Conservation (phyloP, 805 yeast genomes). For the Lachancea mirantina region DNA sequence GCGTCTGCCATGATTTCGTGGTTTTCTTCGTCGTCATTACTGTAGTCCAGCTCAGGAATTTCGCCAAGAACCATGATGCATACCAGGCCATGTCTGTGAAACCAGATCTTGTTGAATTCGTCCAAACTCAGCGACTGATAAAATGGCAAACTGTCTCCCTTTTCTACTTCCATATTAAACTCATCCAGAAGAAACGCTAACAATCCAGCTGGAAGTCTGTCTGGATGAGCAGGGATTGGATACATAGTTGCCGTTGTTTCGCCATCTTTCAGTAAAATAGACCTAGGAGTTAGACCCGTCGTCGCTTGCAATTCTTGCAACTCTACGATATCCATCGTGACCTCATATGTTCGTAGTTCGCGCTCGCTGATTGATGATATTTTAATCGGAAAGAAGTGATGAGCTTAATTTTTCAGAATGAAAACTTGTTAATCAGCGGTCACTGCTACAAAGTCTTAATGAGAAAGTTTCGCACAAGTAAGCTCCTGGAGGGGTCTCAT, state of each 20-base stretch:
- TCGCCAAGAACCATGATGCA: constrained; percentile 71
- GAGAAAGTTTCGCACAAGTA: no score
- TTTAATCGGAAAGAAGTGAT: no score
- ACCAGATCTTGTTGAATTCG: constrained; percentile 82
- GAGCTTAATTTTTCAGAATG: no score
- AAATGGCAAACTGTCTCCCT: constrained; percentile 83
- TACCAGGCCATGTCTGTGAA: constrained; percentile 43
- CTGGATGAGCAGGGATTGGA: constrained; percentile 61
- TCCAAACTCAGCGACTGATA: constrained; percentile 72
- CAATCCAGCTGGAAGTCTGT: constrained; percentile 64
- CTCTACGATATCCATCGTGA: no score
- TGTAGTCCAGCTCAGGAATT: constrained; percentile 40
- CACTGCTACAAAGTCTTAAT: no score
- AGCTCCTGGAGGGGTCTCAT: no score
- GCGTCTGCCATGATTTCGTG: constrained; percentile 1
- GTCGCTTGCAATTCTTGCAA: no score
- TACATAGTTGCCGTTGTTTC: constrained; percentile 90
- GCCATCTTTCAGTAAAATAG: constrained; percentile 76
- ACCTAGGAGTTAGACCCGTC: constrained; percentile 46
- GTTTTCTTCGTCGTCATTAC: constrained; percentile 12
- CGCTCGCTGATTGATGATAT: no score
- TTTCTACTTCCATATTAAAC: constrained; percentile 83
- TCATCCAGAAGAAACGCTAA: constrained; percentile 82
- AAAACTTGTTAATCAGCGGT: no score
- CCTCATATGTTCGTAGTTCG: no score